These are phyloP conservation scores for Aquilaria yunnanensis DNA, from an alignment of 345 rosid genomes.

Conservation along the genomic window DNA sequence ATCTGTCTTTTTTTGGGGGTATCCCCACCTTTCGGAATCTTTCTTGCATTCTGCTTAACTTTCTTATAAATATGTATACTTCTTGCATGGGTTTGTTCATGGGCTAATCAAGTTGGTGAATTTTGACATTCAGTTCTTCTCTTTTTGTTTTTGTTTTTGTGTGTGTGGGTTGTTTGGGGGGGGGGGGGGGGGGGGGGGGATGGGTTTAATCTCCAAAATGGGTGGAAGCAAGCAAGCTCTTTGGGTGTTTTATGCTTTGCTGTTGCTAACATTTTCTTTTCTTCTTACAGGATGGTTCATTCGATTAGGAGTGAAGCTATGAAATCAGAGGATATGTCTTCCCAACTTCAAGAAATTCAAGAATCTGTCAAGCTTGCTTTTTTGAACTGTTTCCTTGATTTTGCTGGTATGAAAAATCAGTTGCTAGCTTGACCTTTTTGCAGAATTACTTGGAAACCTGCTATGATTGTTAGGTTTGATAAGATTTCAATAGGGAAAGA, in stretches of 20 bases:
- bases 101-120: too few relatives aligned
- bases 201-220: too few relatives aligned
- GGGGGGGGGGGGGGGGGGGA: too few relatives aligned
- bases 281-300: slow-evolving; percentile 57
- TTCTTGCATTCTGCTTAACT: too few relatives aligned
- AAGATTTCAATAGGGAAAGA: not conserved
- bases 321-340: slow-evolving; percentile 68
- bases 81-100: too few relatives aligned
- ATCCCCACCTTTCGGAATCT: too few relatives aligned
- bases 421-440: slow-evolving; percentile 1
- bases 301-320: slow-evolving; percentile 71
- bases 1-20: too few relatives aligned
- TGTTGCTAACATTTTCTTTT: slow-evolving; percentile 1
- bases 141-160: too few relatives aligned
- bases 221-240: too few relatives aligned
- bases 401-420: slow-evolving; percentile 59
- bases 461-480: not conserved
- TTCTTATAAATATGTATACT: too few relatives aligned
- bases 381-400: slow-evolving; percentile 93
- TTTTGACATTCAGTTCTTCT: too few relatives aligned
- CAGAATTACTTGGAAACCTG: slow-evolving; percentile 3
- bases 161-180: too few relatives aligned
- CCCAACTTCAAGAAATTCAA: slow-evolving; percentile 81
- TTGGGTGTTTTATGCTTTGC: not conserved
- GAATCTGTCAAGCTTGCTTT: slow-evolving; percentile 88